A percentile compares a stretch with the other conserved stretches of the same genome.
Conservation (phyloP, 352 stramenopile species). For the Chrysophaeum taylorii region DNA sequence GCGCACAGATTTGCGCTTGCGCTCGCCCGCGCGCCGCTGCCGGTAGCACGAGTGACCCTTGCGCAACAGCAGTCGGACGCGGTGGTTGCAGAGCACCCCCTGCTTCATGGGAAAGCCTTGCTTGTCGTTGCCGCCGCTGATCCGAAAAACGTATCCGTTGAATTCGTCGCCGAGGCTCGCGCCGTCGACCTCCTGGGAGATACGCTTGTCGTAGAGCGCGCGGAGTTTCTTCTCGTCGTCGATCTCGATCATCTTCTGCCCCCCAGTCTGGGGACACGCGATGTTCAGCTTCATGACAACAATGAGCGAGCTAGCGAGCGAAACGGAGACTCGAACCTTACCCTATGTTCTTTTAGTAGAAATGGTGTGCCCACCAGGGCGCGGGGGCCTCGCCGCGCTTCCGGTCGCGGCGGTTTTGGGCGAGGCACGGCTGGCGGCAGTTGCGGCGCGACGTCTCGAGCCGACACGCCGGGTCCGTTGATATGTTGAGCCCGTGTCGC, state of each 20-base stretch:
- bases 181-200: conserved; percentile 97
- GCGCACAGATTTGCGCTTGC: conserved; percentile 96
- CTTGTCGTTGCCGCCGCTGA: conserved; percentile 99
- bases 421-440: too few relatives aligned
- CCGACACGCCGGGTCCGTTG: too few relatives aligned
- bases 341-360: too few relatives aligned
- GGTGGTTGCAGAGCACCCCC: conserved; percentile 95
- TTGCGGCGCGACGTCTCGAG: too few relatives aligned
- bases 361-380: too few relatives aligned
- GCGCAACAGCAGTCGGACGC: conserved; percentile 92
- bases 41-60: conserved; percentile 96
- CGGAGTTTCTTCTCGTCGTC: conserved; percentile 99
- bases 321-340: too few relatives aligned
- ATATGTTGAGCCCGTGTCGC: too few relatives aligned
- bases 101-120: conserved; percentile 99
- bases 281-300: conserved; percentile 99
- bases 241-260: conserved; percentile 98
- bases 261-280: conserved; percentile 89
- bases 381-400: too few relatives aligned
- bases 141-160: conserved; percentile 96
- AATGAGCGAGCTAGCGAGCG: conserved; percentile 48
- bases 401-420: too few relatives aligned
- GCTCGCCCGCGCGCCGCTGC: conserved; percentile 75
- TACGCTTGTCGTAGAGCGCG: conserved; percentile 98
- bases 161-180: conserved; percentile 98